A percentile compares a stretch with the other conserved stretches of the same genome.
Evolutionary conservation across 371 early-diverging fungal genomes (phyloP).

Genomic region (Haplosporangium sp.): DNA sequence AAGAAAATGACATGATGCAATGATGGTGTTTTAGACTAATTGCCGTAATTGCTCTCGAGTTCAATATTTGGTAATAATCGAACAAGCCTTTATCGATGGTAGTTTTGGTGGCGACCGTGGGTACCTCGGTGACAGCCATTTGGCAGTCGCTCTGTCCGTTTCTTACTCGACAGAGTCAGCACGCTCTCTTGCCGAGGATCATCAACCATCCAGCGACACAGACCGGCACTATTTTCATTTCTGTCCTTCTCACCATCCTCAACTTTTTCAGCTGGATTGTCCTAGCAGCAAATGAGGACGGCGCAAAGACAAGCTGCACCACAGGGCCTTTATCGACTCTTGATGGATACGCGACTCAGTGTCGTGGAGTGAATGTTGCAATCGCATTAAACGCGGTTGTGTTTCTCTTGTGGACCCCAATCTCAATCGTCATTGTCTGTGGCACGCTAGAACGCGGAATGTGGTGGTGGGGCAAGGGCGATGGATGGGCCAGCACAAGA

Average conservation of each 20-base stretch:
- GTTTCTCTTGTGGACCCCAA: constrained; percentile 50
- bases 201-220: constrained; percentile 47
- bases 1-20: not conserved
- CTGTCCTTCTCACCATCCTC: constrained; percentile 35
- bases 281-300: constrained; percentile 35
- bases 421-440: constrained; percentile 44
- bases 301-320: constrained; percentile 37
- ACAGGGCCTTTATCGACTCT: constrained; percentile 9
- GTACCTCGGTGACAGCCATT: constrained; percentile 27
- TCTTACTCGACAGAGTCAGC: constrained; percentile 23
- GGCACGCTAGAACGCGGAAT: constrained; percentile 39
- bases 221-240: constrained; percentile 33
- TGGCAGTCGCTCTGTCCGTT: constrained; percentile 51
- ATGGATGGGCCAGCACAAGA: constrained; percentile 19
- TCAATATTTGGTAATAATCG: not conserved
- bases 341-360: constrained; percentile 34
- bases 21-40: constrained; percentile 4
- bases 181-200: constrained; percentile 18
- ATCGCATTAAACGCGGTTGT: constrained; percentile 37
- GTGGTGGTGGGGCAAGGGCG: constrained; percentile 44
- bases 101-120: constrained; percentile 47
- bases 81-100: not conserved
- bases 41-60: not conserved
- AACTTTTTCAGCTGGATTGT: constrained; percentile 55
- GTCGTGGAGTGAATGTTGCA: constrained; percentile 43